A percentile compares a stretch with the other conserved stretches of the same genome.
Conservation (phyloP, 2,329 filamentous ascomycete species). For the Trichoderma atrobrunneum region DNA sequence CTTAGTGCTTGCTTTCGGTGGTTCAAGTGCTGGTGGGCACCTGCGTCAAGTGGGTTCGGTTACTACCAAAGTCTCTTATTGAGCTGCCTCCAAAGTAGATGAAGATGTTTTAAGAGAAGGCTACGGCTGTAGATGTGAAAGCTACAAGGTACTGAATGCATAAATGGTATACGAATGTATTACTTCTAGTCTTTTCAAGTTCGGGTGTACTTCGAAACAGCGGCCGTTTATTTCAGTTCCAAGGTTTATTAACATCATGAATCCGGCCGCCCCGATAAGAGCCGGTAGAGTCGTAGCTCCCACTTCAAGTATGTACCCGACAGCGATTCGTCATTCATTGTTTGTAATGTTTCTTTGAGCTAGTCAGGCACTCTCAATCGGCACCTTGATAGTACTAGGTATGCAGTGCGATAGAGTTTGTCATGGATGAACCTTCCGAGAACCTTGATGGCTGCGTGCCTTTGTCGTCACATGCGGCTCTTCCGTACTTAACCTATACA, state of each 20-base stretch:
- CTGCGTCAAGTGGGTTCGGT: not conserved
- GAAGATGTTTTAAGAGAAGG: not conserved
- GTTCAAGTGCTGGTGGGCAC: not conserved
- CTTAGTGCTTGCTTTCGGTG: not conserved
- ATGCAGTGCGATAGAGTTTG: not conserved
- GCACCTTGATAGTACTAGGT: slow-evolving; percentile 13
- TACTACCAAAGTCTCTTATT: not conserved
- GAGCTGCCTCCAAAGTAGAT: not conserved
- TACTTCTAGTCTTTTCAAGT: not conserved
- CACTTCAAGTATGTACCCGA: not conserved
- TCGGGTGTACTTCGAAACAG: not conserved
- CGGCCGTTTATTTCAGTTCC: not conserved
- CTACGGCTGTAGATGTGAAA: not conserved
- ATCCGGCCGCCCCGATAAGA: not conserved
- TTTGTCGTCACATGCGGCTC: not conserved
- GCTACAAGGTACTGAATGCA: no score
- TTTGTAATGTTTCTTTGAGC: not conserved
- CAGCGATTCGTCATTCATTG: not conserved
- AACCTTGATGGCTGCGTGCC: slow-evolving; percentile 9
- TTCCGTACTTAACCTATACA: not conserved
- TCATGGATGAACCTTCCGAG: not conserved
- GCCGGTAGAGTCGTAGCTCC: not conserved
- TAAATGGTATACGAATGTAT: no score
- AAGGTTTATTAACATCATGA: not conserved
- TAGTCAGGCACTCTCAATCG: not conserved